A percentile compares a stretch with the other conserved stretches of the same genome.
phyloP scores from a whole-genome alignment of 495 filamentous ascomycete genomes.

The Penicillium waksmanii region DNA sequence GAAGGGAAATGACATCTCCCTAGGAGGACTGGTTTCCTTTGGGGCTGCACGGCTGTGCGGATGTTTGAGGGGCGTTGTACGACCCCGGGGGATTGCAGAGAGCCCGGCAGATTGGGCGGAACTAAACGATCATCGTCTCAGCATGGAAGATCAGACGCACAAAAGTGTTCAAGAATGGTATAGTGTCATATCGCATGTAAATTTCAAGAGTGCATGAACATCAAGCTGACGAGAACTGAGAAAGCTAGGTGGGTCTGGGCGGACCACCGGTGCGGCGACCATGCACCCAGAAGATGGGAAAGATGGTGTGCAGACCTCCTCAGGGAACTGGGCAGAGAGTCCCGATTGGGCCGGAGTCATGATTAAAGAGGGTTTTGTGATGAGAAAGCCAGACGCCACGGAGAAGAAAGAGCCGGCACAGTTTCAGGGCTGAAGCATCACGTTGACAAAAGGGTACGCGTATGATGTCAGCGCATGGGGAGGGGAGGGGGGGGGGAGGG shows the following conservation, averaged over 20 bases:
- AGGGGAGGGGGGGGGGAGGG: not conserved
- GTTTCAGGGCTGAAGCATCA: slow-evolving; percentile 7
- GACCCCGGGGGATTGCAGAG: slow-evolving; percentile 12
- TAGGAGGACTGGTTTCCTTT: slow-evolving; percentile 7
- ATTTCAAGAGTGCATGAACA: slow-evolving; percentile 3
- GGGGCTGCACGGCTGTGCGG: slow-evolving; percentile 5
- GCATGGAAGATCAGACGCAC: slow-evolving; percentile 18
- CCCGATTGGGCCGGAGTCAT: not conserved
- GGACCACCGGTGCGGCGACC: not conserved
- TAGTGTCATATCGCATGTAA: slow-evolving; percentile 1
- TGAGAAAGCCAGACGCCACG: slow-evolving; percentile 6
- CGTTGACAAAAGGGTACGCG: not conserved
- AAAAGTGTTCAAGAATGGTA: not conserved
- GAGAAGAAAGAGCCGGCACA: not conserved
- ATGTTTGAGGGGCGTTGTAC: slow-evolving; percentile 12
- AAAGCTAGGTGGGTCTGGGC: not conserved
- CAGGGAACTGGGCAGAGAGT: not conserved
- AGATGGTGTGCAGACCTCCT: not conserved
- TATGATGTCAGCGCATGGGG: slow-evolving; percentile 3
- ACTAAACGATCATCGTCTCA: slow-evolving; percentile 17
- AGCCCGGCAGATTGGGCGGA: slow-evolving; percentile 20
- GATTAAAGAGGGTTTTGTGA: slow-evolving; percentile 3
- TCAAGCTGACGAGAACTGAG: not conserved
- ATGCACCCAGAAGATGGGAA: not conserved
- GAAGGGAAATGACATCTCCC: slow-evolving; percentile 18